Base-by-base conservation (phyloP, 768 basidiomycete genomes). In the Agrocybe praecox region DNA sequence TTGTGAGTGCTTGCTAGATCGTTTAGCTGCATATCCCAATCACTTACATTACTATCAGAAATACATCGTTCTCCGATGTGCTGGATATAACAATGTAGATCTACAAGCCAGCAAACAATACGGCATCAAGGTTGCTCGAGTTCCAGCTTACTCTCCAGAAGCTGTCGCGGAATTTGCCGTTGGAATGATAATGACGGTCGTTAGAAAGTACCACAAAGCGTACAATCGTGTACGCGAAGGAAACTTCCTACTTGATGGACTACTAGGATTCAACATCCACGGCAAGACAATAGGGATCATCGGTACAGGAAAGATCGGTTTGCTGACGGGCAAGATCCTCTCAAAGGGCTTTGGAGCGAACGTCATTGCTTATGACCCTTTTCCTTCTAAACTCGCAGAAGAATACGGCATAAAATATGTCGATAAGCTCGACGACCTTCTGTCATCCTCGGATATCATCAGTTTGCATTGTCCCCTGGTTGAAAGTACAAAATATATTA, bases 141-240 rank as follows among this genome's bases (percentile, higher is more conserved):
- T 77, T 1, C 77, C 77, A 5, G 71, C 77, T 8, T 79, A 79
- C 58, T 74, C 77, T 19, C 76, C 77, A 2, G 75, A 76, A 62
- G 74, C 77, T 10, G 73, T 78, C 22, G 77, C 77, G 15, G 77
- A 78, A 58, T 79, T 79, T 62, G 68, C 76, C 15, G 73, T 79
- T 18, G 77, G 77, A n/a, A 79, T 77, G 75, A 70, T 79, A 51
- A 61, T 79, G 65, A 79, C 76, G 26, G 74, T 79, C 42, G 65
- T 76, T 10, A 73, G 77, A 56, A 79, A 79, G 60, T 79, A 76
- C 58, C 77, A 79, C 67, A 79, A 79, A 58, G 74, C 77, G 10
- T 77, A 75, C 59, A 70, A 71, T 47, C 74, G 77, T n/a, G 76
- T 79, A 1, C 75, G 77, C 7, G 77, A 79, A 57, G 76, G 76